Percentiles rank a stretch among this genome's conserved stretches.
These are phyloP conservation scores for Syzygium grande DNA, from an alignment of 345 rosid genomes.

Conservation along the genomic window DNA sequence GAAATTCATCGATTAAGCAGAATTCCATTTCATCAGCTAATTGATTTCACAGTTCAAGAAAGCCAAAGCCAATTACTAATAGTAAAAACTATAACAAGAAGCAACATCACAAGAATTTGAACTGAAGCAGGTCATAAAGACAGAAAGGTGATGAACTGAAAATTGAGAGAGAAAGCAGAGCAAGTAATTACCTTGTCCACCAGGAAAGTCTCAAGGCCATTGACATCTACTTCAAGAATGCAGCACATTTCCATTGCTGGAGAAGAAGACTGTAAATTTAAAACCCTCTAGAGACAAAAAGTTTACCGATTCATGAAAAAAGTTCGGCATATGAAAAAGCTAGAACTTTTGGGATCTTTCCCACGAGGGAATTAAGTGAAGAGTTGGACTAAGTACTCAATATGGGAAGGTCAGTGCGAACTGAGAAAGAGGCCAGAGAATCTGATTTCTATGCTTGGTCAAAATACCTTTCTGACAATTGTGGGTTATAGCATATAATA, in stretches of 20 bases:
- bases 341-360: not conserved
- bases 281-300: not conserved
- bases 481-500: not conserved
- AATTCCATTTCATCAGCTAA: not conserved
- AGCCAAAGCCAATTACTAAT: not conserved
- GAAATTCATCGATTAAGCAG: not conserved
- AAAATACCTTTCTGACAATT: not conserved
- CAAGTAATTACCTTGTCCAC: constrained; percentile 33
- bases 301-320: not conserved
- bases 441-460: not conserved
- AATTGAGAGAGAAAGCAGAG: not conserved
- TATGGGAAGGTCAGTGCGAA: not conserved
- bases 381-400: not conserved
- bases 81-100: not conserved
- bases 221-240: constrained; percentile 46
- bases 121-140: not conserved
- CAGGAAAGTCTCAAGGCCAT: constrained; percentile 38
- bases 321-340: not conserved
- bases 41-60: not conserved
- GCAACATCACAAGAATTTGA: not conserved
- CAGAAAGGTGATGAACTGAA: not conserved
- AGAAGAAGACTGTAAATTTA: not conserved
- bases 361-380: not conserved
- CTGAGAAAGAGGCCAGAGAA: not conserved
- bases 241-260: constrained; percentile 23